Percentiles rank a stretch among this genome's conserved stretches.
phyloP scores from a whole-genome alignment of 2,329 filamentous ascomycete species.

The Aquanectria penicillioides region DNA sequence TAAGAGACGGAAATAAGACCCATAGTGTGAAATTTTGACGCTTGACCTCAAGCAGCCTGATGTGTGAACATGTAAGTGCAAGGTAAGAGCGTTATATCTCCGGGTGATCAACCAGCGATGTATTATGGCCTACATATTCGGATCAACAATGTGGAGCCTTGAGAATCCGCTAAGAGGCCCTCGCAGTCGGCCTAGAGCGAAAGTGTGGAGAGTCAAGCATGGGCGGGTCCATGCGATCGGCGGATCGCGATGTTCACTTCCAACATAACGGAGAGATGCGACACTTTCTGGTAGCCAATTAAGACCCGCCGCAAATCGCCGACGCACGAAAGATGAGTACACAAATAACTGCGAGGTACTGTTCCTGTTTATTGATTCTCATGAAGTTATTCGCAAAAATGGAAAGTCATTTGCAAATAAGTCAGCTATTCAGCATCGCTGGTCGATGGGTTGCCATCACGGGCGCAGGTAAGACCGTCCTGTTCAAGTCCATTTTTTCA shows the following conservation, averaged over 20 bases:
- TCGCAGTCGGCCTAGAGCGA: not conserved
- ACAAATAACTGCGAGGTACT: not conserved
- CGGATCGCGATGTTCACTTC: not conserved
- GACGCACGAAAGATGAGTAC: not conserved
- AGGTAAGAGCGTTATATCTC: not conserved
- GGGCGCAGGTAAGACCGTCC: not conserved
- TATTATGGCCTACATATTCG: not conserved
- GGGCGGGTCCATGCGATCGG: constrained; percentile 3
- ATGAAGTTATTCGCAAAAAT: not conserved
- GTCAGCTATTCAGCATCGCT: not conserved
- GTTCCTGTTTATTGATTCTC: not conserved
- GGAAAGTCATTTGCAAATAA: not conserved
- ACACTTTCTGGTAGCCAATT: not conserved
- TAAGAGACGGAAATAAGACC: not conserved
- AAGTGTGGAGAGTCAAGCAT: not conserved
- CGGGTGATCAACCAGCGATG: not conserved
- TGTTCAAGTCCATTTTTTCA: not conserved
- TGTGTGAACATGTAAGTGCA: not conserved
- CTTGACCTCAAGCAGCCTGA: not conserved
- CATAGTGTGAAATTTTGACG: not conserved
- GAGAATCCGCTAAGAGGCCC: not conserved
- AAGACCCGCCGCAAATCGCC: too few species aligned
- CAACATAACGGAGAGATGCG: not conserved
- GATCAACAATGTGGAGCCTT: not conserved
- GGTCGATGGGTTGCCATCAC: constrained; percentile 6